Evolutionary conservation across 2,329 filamentous ascomycete genomes (phyloP).

Genomic region (Aspergillus luchuensis): DNA sequence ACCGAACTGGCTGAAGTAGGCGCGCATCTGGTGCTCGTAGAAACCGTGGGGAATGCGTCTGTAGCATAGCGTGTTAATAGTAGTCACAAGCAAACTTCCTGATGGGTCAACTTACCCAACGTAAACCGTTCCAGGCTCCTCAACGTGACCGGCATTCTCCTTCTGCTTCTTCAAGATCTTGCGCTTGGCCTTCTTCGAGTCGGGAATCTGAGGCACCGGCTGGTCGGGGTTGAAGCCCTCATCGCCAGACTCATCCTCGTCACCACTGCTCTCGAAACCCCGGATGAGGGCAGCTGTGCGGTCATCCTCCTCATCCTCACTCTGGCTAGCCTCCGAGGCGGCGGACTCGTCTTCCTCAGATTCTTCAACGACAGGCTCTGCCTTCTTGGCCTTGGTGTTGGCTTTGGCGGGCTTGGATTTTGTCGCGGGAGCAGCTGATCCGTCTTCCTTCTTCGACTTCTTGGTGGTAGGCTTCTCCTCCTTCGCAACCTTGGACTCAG

Average conservation of each 20-base stretch:
- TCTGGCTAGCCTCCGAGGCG: constrained; percentile 26
- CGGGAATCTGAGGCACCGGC: constrained; percentile 46
- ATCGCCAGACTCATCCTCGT: constrained; percentile 53
- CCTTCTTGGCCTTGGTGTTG: constrained; percentile 47
- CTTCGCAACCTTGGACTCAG: constrained; percentile 24
- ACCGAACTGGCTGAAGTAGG: constrained; percentile 94
- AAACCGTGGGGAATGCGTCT: constrained; percentile 89
- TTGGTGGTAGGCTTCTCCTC: constrained; percentile 49
- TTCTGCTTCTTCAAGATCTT: constrained; percentile 55
- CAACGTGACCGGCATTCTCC: constrained; percentile 44
- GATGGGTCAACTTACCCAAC: constrained; percentile 60
- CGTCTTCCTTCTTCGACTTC: constrained; percentile 45
- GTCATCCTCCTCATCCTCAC: constrained; percentile 48
- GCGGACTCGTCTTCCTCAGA: constrained; percentile 33
- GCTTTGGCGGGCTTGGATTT: constrained; percentile 38
- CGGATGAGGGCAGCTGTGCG: constrained; percentile 57
- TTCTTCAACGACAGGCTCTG: constrained; percentile 42
- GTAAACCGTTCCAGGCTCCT: constrained; percentile 76
- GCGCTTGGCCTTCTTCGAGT: constrained; percentile 51
- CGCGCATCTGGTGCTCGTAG: constrained; percentile 93
- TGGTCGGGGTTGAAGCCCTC: constrained; percentile 50
- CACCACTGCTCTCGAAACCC: constrained; percentile 58
- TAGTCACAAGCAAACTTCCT: constrained; percentile 8
- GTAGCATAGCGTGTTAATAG: constrained; percentile 21
- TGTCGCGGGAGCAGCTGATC: constrained; percentile 33